Base-by-base conservation (phyloP, 352 stramenopile species). In the Globisporangium parvum region DNA sequence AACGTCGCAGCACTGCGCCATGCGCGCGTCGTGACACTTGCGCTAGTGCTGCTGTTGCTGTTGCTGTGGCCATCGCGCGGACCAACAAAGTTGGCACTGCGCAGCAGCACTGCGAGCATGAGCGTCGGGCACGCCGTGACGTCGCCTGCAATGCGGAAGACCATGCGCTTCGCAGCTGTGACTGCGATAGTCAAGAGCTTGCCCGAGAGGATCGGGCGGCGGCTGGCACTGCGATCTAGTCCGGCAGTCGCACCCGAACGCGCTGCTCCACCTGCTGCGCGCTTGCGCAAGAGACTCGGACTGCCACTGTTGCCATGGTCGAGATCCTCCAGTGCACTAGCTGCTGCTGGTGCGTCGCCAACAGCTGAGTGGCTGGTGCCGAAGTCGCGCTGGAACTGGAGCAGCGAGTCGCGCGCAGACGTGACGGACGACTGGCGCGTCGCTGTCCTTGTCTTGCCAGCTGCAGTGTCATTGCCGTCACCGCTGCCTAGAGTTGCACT, bases 71-170 rank as follows among this genome's bases (percentile, higher is more conserved):
- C 21, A 10, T 48, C 39, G 9, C 24, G 21, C 0, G 64, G 53
- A 0, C 71, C 51, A 49, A 82, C 42, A 41, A 81, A 85, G n/a
- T 60, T 66, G 1, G 67, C 67, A 21, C 77, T 57, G 0, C 73
- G 71, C 9, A 90, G 51, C 18, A 90, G 56, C 3, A 54, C 44
- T 0, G 62, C 80, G 0, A 90, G 37, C 6, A 88, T 17, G 6
- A 65, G 28, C 0, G 75, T 83, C 0, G 80, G 72, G 46, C 88
- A 78, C 6, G 24, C 28, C 0, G 45, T 48, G 8, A 58, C 21
- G 10, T 84, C 64, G 0, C 79, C 70, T 0, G 65, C 68, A 14
- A 87, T 35, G 1, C 77, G 77, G 24, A 58, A 76, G 14, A 85
- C 56, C 2, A 87, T 60, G 0, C 71, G 71, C 28, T 72, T 85